A percentile compares a stretch with the other conserved stretches of the same genome.
These are phyloP conservation scores for Lentinus tigrinus DNA, from an alignment of 768 basidiomycete species.

Conservation along the genomic window DNA sequence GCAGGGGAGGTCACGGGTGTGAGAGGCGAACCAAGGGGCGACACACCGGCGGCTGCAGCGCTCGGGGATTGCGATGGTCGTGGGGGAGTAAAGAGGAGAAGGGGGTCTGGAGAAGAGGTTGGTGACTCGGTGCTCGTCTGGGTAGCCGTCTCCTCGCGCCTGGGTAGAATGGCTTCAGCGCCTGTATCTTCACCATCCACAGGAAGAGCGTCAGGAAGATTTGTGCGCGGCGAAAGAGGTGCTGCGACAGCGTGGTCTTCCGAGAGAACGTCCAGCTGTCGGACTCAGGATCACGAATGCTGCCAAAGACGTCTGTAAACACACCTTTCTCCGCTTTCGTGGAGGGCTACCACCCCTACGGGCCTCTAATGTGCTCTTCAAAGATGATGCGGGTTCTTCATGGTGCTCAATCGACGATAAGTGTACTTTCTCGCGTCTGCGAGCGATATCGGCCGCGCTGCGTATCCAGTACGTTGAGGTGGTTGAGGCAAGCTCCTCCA, in stretches of 20 bases:
- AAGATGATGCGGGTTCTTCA: neutral
- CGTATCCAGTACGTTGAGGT: conserved; percentile 13
- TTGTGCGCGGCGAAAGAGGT: neutral
- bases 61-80: neutral
- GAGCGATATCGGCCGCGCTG: neutral
- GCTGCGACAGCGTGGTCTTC: neutral
- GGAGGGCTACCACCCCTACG: neutral
- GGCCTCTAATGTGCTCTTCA: neutral
- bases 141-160: neutral
- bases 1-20: conserved; percentile 6
- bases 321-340: conserved; percentile 8
- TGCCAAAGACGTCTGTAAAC: neutral
- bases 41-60: neutral
- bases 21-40: conserved; percentile 9
- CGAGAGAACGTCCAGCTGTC: neutral
- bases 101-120: conserved; percentile 13
- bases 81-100: conserved; percentile 14
- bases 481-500: conserved; percentile 17
- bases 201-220: neutral
- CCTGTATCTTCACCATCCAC: neutral
- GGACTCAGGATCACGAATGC: neutral
- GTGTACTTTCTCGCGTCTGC: neutral
- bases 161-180: neutral
- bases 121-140: conserved; percentile 3
- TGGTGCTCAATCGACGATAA: neutral